Base-by-base conservation (phyloP, 345 rosid species). In the Orychophragmus violaceus region DNA sequence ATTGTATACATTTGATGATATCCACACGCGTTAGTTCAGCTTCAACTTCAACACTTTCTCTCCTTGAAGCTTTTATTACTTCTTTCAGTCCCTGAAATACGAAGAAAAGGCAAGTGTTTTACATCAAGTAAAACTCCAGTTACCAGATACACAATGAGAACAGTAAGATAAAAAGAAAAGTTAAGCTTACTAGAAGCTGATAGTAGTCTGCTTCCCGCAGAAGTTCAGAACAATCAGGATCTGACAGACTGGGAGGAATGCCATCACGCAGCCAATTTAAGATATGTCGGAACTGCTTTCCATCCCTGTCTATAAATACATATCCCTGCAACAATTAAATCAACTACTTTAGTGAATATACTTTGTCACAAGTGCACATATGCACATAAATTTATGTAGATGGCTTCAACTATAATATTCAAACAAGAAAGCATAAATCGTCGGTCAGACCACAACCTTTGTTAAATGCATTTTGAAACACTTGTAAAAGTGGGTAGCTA, bases 201-300 rank as follows among this genome's bases (percentile, higher is more conserved):
- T 86, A 93, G 75, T 90, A 88, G 74, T 87, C 94, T 42, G 90
- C 96, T 80, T 93, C 97, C 9, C 87, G 83, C 54, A 82, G 71
- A 66, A 93, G 88, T 79, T 93, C 87, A 16, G 70, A 79, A 76
- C 84, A 84, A 58, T 76, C 79, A 64, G 77, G 39, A 70, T 90
- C 97, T 29, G 87, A 65, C 14, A 93, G 71, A 49, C 53, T 64
- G 6, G 98, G 91, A 61, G 84, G 76, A 69, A 79, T 79, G 14
- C 98, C 98, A 85, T 90, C 97, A 76, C 97, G 85, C 83, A 93
- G 77, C 96, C 98, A 88, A 72, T 93, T 93, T 32, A 93, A 76
- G 57, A 93, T 76, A 75, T 90, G 96, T 45, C 98, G 82, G 53
- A 93, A 93, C 72, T 85, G 85, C 61, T 82, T 82, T 28, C 98